Percentiles rank a stretch among this genome's conserved stretches.
These are phyloP conservation scores for Sistotremastrum suecicum DNA, from an alignment of 768 basidiomycete species.

Conservation along the genomic window DNA sequence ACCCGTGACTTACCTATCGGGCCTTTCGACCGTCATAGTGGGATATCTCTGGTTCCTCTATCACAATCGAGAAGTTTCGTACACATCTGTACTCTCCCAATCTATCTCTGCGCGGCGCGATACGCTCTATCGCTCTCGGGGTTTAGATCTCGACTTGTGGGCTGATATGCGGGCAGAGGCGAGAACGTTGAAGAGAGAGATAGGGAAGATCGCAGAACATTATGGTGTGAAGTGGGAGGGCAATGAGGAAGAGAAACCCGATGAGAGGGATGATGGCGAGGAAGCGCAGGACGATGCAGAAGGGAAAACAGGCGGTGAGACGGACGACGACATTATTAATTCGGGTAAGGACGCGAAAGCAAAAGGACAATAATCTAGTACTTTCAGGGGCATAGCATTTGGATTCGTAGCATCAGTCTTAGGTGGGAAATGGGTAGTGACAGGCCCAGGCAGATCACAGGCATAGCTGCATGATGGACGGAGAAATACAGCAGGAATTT, in stretches of 20 bases:
- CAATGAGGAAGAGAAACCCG: conserved; percentile 15
- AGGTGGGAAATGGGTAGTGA: too few relatives aligned
- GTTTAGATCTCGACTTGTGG: conserved; percentile 50
- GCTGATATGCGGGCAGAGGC: conserved; percentile 37
- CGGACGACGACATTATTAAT: not conserved
- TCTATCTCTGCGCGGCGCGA: conserved; percentile 45
- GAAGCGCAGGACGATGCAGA: conserved; percentile 11
- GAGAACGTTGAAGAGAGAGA: conserved; percentile 35
- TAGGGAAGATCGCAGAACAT: conserved; percentile 43
- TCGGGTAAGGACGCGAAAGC: not conserved
- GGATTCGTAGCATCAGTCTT: too few relatives aligned
- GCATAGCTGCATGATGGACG: too few relatives aligned
- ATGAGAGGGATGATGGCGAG: conserved; percentile 15
- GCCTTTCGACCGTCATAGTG: conserved; percentile 43
- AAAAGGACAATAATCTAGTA: too few relatives aligned
- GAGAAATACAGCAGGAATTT: too few relatives aligned
- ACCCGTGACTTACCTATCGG: conserved; percentile 53
- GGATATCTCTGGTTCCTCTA: conserved; percentile 52
- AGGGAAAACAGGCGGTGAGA: not conserved
- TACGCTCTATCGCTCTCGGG: conserved; percentile 38
- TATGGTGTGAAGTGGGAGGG: conserved; percentile 35
- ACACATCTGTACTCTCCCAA: conserved; percentile 44
- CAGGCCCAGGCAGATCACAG: too few relatives aligned
- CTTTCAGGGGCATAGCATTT: too few relatives aligned
- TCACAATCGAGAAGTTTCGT: conserved; percentile 50